Conservation (phyloP, 768 basidiomycete species). For the Boletus eberwhitei region DNA sequence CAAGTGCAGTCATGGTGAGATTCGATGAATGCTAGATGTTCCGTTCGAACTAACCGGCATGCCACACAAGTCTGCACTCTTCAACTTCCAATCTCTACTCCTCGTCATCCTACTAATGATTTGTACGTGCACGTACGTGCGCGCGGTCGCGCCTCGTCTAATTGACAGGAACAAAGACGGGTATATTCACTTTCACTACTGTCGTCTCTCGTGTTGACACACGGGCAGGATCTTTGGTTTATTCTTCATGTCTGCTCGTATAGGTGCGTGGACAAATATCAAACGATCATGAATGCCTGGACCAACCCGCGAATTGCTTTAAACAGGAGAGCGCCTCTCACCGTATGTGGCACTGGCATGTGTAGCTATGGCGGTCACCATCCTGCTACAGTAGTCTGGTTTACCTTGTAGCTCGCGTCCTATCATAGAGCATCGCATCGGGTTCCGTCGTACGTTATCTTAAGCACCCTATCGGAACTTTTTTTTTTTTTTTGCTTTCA, state of each 20-base stretch:
- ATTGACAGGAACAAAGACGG: constrained; percentile 94
- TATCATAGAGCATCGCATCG: not conserved
- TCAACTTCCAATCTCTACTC: constrained; percentile 96
- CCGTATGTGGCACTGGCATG: constrained; percentile 96
- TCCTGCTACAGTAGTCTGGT: constrained; percentile 43
- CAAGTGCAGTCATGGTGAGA: constrained; percentile 19
- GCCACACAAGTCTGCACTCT: constrained; percentile 77
- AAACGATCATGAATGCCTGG: not conserved
- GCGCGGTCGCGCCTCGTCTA: constrained; percentile 84
- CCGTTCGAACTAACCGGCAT: not conserved
- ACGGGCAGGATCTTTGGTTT: constrained; percentile 75
- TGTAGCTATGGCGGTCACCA: constrained; percentile 83
- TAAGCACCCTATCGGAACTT: not conserved
- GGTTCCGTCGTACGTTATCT: not conserved
- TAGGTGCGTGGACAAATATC: constrained; percentile 58
- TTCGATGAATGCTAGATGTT: not conserved
- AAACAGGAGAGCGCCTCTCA: constrained; percentile 88
- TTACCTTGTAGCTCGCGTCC: not conserved
- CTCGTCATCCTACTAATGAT: constrained; percentile 91
- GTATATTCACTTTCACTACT: constrained; percentile 41
- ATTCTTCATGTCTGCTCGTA: constrained; percentile 93
- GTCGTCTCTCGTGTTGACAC: constrained; percentile 2
- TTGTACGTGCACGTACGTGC: constrained; percentile 96
- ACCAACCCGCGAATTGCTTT: not conserved
- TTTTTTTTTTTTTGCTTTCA: not conserved